phyloP scores from a whole-genome alignment of 1,284 basidiomycete species.

The Puccinia coronata region DNA sequence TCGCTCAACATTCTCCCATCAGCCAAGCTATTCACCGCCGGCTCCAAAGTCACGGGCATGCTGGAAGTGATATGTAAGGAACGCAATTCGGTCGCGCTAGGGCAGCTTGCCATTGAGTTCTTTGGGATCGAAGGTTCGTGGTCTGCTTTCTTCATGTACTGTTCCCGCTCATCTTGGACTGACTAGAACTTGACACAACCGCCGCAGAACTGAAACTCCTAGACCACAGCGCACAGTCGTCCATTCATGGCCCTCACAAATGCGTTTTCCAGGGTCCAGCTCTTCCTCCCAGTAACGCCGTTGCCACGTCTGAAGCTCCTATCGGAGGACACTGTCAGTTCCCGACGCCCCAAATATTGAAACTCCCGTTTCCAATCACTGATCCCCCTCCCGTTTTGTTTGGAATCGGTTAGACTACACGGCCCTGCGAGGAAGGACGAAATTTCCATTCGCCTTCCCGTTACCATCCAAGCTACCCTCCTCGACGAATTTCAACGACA shows the following conservation, averaged over 20 bases:
- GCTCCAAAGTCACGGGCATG: neutral
- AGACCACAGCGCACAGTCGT: constrained; percentile 55
- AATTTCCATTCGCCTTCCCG: constrained; percentile 55
- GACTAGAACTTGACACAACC: neutral
- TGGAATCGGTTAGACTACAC: constrained; percentile 52
- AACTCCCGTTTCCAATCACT: neutral
- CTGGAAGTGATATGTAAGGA: constrained; percentile 7
- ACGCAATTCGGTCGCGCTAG: constrained; percentile 26
- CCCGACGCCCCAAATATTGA: neutral
- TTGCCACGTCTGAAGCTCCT: constrained; percentile 48
- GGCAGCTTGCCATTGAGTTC: constrained; percentile 44
- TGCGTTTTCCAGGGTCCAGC: constrained; percentile 54
- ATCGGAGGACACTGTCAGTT: constrained; percentile 46
- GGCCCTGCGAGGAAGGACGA: constrained; percentile 55
- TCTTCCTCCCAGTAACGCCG: constrained; percentile 56
- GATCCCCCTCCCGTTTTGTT: neutral
- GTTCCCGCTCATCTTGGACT: neutral
- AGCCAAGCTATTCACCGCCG: constrained; percentile 13
- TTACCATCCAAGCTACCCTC: constrained; percentile 54
- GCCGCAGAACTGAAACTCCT: constrained; percentile 54
- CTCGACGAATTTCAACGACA: constrained; percentile 53
- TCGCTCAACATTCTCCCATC: constrained; percentile 3
- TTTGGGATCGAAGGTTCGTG: constrained; percentile 25
- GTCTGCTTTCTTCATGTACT: neutral
- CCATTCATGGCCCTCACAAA: constrained; percentile 52